These are phyloP conservation scores for Talaromyces sp. DNA, from an alignment of 2,329 filamentous ascomycete species.

Conservation along the genomic window DNA sequence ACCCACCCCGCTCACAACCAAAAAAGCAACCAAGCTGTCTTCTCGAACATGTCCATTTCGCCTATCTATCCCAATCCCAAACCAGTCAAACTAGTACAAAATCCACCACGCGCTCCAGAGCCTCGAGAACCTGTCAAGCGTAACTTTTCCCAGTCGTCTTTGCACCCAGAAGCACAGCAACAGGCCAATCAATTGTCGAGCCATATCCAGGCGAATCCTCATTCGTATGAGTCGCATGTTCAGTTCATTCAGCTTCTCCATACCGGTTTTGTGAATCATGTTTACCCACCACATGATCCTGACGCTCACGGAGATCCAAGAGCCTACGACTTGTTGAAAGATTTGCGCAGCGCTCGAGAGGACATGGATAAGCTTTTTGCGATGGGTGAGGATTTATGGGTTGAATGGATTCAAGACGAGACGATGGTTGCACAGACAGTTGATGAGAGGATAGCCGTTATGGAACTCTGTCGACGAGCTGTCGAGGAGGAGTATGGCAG, in stretches of 20 bases:
- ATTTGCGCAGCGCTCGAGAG: constrained; percentile 49
- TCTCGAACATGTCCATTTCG: constrained; percentile 39
- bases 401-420: constrained; percentile 62
- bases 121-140: constrained; percentile 37
- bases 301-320: constrained; percentile 44
- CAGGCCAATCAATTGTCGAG: constrained; percentile 40
- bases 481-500: constrained; percentile 60
- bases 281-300: constrained; percentile 44
- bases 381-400: constrained; percentile 61
- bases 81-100: constrained; percentile 38
- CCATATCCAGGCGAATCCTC: constrained; percentile 45
- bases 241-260: constrained; percentile 47
- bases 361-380: constrained; percentile 61
- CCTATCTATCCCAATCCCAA: constrained; percentile 38
- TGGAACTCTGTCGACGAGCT: constrained; percentile 58
- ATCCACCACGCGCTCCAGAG: constrained; percentile 44
- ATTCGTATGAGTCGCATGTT: constrained; percentile 46
- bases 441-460: constrained; percentile 56
- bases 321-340: constrained; percentile 45
- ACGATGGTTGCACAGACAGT: constrained; percentile 53
- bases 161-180: constrained; percentile 40
- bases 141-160: constrained; percentile 41
- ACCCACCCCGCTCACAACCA: constrained; percentile 36
- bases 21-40: constrained; percentile 31
- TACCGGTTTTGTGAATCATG: constrained; percentile 46